These are phyloP conservation scores for Clarkia xantiana DNA, from an alignment of 345 rosid genomes.

Conservation along the genomic window DNA sequence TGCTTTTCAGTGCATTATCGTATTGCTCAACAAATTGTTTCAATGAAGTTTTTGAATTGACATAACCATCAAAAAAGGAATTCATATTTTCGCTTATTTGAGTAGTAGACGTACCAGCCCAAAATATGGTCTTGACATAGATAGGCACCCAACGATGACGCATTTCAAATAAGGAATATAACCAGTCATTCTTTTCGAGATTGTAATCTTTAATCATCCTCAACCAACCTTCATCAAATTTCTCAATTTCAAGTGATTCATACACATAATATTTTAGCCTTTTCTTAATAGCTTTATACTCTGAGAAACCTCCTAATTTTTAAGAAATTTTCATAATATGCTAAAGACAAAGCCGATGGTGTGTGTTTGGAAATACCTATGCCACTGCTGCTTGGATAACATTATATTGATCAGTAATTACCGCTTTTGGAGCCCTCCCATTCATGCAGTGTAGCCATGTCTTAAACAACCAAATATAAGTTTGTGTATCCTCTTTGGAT, in stretches of 20 bases:
- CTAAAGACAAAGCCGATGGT: slow-evolving; percentile 31
- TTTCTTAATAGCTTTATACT: too few species aligned
- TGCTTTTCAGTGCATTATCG: too few species aligned
- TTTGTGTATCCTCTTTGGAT: slow-evolving; percentile 16
- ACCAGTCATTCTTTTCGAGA: slow-evolving; percentile 21
- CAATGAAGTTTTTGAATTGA: slow-evolving; percentile 16
- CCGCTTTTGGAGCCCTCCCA: slow-evolving; percentile 20
- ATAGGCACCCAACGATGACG: slow-evolving; percentile 29
- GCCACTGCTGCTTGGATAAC: slow-evolving; percentile 22
- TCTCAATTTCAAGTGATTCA: slow-evolving; percentile 21
- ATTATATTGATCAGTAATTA: slow-evolving; percentile 25
- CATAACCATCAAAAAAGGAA: slow-evolving; percentile 24
- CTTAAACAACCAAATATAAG: slow-evolving; percentile 25
- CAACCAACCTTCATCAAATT: slow-evolving; percentile 33
- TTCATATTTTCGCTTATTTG: slow-evolving; percentile 15
- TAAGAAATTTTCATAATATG: slow-evolving; percentile 21
- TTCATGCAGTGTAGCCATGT: slow-evolving; percentile 28
- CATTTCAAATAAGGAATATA: slow-evolving; percentile 19
- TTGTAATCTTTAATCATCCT: slow-evolving; percentile 23
- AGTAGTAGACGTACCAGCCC: slow-evolving; percentile 27
- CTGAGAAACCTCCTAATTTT: slow-evolving; percentile 13
- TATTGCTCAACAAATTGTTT: too few species aligned
- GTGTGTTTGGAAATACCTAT: slow-evolving; percentile 19
- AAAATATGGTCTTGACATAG: slow-evolving; percentile 16
- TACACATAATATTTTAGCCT: slow-evolving; percentile 10